Evolutionary conservation across 2,329 filamentous ascomycete species (phyloP).

Genomic region (Alternaria ventricosa): DNA sequence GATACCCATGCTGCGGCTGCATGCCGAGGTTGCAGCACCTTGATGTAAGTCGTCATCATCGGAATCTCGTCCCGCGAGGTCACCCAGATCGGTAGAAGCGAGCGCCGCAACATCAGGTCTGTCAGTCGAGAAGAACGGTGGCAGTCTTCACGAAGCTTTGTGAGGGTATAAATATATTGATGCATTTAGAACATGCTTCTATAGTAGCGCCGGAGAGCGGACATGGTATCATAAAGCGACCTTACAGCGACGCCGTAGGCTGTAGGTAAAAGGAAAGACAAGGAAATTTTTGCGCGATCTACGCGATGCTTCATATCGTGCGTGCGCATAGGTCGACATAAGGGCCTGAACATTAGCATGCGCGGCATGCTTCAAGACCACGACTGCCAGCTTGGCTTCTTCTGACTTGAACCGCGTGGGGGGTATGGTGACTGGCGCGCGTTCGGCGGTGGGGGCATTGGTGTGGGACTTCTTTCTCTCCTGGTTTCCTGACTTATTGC

Average conservation of each 20-base stretch:
- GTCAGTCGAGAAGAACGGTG: background rate
- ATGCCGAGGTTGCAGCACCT: background rate
- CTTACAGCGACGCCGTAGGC: background rate
- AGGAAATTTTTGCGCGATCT: background rate
- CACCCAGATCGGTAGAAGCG: background rate
- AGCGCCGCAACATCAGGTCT: background rate
- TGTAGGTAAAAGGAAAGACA: background rate
- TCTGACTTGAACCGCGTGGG: background rate
- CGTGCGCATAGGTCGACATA: background rate
- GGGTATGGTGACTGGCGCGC: background rate
- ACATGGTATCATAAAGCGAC: conserved; percentile 1
- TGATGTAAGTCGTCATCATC: background rate
- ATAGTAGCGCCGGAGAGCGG: background rate
- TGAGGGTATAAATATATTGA: background rate
- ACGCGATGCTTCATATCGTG: background rate
- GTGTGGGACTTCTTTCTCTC: background rate
- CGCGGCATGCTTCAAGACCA: conserved; percentile 11
- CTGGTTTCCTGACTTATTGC: background rate
- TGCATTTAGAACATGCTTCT: background rate
- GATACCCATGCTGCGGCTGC: background rate
- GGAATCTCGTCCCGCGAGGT: background rate
- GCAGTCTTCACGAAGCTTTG: background rate
- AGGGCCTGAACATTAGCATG: background rate
- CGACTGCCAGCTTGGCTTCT: conserved; percentile 16
- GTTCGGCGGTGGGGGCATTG: background rate